A percentile compares a stretch with the other conserved stretches of the same genome.
Evolutionary conservation across 169 alveolate genomes (phyloP).

Genomic region (Plasmodium coatneyi): DNA sequence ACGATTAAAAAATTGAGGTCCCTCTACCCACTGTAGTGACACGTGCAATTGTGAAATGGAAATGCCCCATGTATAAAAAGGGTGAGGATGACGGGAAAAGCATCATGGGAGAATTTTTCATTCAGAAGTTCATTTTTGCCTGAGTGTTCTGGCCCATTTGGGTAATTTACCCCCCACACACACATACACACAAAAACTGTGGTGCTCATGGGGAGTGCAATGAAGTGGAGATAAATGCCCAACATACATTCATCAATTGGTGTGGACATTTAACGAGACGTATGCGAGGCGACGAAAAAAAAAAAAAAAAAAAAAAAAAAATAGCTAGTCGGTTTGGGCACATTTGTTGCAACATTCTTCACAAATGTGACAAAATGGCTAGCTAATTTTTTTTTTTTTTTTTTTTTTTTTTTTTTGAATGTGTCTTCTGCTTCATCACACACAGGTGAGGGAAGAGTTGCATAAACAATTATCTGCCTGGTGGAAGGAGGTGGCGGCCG

Average conservation of each 20-base stretch:
- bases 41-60: not conserved
- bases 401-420: not conserved
- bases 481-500: not conserved
- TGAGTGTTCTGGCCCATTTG: not conserved
- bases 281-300: not conserved
- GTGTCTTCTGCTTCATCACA: not conserved
- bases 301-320: not conserved
- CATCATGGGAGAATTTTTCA: not conserved
- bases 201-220: not conserved
- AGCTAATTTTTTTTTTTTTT: no score
- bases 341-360: not conserved
- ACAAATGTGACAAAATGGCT: not conserved
- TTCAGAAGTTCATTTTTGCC: not conserved
- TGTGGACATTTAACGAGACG: not conserved
- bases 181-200: not conserved
- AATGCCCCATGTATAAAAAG: not conserved
- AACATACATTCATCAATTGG: not conserved
- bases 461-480: not conserved
- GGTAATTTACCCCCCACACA: not conserved
- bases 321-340: not conserved
- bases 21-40: constrained; percentile 2
- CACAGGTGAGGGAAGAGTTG: not conserved
- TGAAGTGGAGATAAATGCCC: not conserved
- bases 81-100: not conserved
- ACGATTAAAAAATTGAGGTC: constrained; percentile 34